Conservation (phyloP, 257 asterid genomes). For the Paulownia fortunei region DNA sequence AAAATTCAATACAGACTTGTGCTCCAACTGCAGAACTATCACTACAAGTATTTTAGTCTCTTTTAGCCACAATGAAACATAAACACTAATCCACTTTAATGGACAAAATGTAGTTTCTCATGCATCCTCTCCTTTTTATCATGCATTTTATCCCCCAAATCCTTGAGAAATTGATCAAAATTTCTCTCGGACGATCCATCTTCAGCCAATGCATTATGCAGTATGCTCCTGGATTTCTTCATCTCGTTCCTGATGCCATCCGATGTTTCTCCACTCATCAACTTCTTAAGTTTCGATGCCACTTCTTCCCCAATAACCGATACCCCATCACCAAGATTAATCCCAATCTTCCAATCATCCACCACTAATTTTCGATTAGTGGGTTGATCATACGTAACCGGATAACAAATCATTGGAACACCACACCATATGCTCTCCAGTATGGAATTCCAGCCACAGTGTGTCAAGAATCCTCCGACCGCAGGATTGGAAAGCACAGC, state of each 20-base stretch:
- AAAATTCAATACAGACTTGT: too few species aligned
- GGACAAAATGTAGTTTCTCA: too few species aligned
- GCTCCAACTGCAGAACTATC: neutral
- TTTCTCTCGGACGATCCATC: slow-evolving; percentile 22
- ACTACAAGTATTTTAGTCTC: too few species aligned
- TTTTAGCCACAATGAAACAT: too few species aligned
- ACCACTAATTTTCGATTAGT: slow-evolving; percentile 44
- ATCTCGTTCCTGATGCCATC: slow-evolving; percentile 3
- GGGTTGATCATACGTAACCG: slow-evolving; percentile 30
- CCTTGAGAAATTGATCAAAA: slow-evolving; percentile 29
- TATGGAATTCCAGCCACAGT: slow-evolving; percentile 56
- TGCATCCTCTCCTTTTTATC: neutral
- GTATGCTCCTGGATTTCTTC: neutral
- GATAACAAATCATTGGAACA: slow-evolving; percentile 45
- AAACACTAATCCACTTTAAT: too few species aligned
- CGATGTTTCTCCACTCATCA: slow-evolving; percentile 24
- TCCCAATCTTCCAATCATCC: slow-evolving; percentile 42
- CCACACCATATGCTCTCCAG: slow-evolving; percentile 54
- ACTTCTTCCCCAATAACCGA: slow-evolving; percentile 18
- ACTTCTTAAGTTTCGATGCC: slow-evolving; percentile 15
- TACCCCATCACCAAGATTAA: slow-evolving; percentile 19
- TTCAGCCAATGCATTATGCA: neutral
- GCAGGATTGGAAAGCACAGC: slow-evolving; percentile 42
- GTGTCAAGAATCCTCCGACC: slow-evolving; percentile 50
- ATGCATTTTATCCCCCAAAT: slow-evolving; percentile 27